Evolutionary conservation across 805 yeast genomes (phyloP).

Genomic region (Jamesozyma spencerorum): DNA sequence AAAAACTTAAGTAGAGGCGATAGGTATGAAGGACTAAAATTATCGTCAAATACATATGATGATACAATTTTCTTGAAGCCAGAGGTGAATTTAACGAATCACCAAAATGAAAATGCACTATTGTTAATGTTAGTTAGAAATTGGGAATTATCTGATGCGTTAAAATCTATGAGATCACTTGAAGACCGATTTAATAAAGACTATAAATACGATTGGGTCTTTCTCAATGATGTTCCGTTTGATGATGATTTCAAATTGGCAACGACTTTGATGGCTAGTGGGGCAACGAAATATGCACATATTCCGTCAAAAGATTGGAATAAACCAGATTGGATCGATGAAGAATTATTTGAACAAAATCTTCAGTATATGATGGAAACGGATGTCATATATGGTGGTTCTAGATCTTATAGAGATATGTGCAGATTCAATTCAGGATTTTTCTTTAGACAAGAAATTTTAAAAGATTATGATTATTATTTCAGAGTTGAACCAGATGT

Average conservation of each 20-base stretch:
- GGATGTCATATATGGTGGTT: slow-evolving; percentile 54
- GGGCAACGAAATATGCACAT: slow-evolving; percentile 56
- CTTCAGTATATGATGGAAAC: slow-evolving; percentile 37
- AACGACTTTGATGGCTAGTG: slow-evolving; percentile 51
- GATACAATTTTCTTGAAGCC: slow-evolving; percentile 1
- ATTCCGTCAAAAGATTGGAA: slow-evolving; percentile 70
- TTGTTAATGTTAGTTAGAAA: slow-evolving; percentile 82
- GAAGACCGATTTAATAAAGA: slow-evolving; percentile 66
- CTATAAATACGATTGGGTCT: slow-evolving; percentile 69
- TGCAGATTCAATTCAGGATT: slow-evolving; percentile 89
- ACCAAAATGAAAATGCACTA: slow-evolving; percentile 52
- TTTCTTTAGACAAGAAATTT: slow-evolving; percentile 70
- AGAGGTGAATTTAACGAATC: not conserved
- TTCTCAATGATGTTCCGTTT: slow-evolving; percentile 66
- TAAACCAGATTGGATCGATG: slow-evolving; percentile 61
- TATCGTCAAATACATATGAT: slow-evolving; percentile 22
- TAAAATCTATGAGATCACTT: slow-evolving; percentile 63
- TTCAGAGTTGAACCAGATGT: slow-evolving; percentile 95
- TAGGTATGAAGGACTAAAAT: slow-evolving; percentile 11
- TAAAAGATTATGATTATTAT: slow-evolving; percentile 73
- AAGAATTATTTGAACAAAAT: slow-evolving; percentile 40
- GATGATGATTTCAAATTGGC: slow-evolving; percentile 51
- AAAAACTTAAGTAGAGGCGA: slow-evolving; percentile 9
- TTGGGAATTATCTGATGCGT: slow-evolving; percentile 64
- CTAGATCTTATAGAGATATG: slow-evolving; percentile 78